Evolutionary conservation across 257 asterid species (phyloP), one percentile per base, ranked within the genome.

Genomic region (Nicotiana obtusifolia): DNA sequence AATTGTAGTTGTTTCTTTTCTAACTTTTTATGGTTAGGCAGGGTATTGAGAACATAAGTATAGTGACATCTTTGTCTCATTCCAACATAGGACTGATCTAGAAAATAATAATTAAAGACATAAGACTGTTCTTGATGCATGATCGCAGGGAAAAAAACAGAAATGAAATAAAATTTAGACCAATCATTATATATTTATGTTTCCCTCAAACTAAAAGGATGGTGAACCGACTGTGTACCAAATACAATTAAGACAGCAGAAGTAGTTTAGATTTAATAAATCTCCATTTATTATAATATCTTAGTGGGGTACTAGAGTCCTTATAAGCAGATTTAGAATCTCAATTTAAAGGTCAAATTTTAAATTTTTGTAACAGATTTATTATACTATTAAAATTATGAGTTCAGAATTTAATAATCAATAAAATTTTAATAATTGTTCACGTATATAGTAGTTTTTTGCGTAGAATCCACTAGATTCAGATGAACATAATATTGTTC

Each of bases 51-150:
- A 41, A 5, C 28, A 68, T n/a, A 35, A 68, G 7, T 37, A 68
- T 68, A 37, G 10, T 68, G 77, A 68, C 77, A 37, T 37, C 44
- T 68, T n/a, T 68, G 77, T 68, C 77, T 68, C 33, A 37, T 68
- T 37, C 56, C 77, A 68, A 68, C 77, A 37, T 5, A n/a, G 20
- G n/a, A 68, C 77, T 37, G 31, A 68, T 68, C n/a, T 37, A 9
- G 10, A 66, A 31, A 9, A 41, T 9, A 41, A 41, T 41, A 41
- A 64, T 64, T 64, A 31, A 66, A 17, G 52, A 35, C 5, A 33
- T 19, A 19, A 4, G 52, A 68, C 5, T 68, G 14, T 14, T 68
- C 11, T 19, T 22, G 13, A 15, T 37, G 20, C 44, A 69, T n/a
- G n/a, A 41, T 37, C 14, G 33, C 22, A 64, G n/a, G n/a, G 10